Evolutionary conservation across 2,329 filamentous ascomycete species (phyloP).

Genomic region (Ascocoryne sarcoides): DNA sequence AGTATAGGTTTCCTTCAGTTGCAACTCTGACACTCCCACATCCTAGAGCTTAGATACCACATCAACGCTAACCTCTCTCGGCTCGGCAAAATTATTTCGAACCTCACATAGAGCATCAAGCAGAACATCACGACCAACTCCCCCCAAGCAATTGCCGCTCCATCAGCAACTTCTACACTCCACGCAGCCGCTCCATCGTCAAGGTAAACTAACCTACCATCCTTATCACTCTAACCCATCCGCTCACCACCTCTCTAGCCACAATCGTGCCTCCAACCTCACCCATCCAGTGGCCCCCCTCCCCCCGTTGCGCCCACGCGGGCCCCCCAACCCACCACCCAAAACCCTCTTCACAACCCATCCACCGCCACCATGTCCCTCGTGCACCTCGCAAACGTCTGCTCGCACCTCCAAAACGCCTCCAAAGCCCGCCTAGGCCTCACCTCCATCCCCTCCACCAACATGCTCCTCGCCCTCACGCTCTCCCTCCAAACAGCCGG

Average conservation of each 20-base stretch:
- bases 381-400: constrained; percentile 60
- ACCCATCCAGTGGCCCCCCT: background rate
- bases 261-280: background rate
- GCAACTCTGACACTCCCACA: too few relatives aligned
- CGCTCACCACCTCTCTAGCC: background rate
- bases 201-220: background rate
- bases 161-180: background rate
- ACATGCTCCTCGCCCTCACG: constrained; percentile 54
- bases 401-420: constrained; percentile 67
- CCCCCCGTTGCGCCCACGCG: background rate
- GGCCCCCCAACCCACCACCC: background rate
- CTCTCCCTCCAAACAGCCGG: constrained; percentile 60
- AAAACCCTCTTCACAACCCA: background rate
- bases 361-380: constrained; percentile 49
- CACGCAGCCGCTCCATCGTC: background rate
- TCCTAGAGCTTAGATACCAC: too few relatives aligned
- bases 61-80: too few relatives aligned
- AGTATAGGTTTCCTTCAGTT: too few relatives aligned
- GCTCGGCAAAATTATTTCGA: constrained; percentile 2
- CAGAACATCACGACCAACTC: background rate
- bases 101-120: background rate
- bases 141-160: background rate
- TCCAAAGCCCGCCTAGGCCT: constrained; percentile 59
- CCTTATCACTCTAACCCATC: background rate
- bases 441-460: constrained; percentile 60